Conservation (phyloP, 2,329 filamentous ascomycete genomes). For the Blastomyces emzantsi region DNA sequence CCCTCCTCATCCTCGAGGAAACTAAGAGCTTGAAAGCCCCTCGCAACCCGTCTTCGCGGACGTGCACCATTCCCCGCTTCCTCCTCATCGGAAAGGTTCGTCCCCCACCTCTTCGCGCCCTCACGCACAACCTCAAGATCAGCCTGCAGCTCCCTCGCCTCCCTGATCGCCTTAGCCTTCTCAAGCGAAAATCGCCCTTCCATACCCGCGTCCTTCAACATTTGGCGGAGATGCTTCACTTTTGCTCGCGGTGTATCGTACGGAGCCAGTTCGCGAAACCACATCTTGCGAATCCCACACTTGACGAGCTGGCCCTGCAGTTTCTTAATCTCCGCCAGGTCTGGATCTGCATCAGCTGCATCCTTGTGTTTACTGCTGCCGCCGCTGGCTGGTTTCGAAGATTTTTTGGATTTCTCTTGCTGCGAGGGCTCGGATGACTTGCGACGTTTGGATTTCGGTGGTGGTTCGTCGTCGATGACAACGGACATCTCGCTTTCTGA, state of each 20-base stretch:
- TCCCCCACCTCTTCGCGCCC: constrained; percentile 72
- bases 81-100: constrained; percentile 35
- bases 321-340: constrained; percentile 75
- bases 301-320: constrained; percentile 79
- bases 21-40: constrained; percentile 38
- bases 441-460: constrained; percentile 25
- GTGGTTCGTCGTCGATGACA: constrained; percentile 66
- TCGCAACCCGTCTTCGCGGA: constrained; percentile 34
- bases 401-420: constrained; percentile 21
- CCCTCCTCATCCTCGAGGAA: constrained; percentile 59
- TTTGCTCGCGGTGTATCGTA: constrained; percentile 68
- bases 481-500: constrained; percentile 61
- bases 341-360: constrained; percentile 46
- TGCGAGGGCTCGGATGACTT: not conserved
- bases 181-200: constrained; percentile 76
- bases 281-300: constrained; percentile 87
- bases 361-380: constrained; percentile 31
- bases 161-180: constrained; percentile 78
- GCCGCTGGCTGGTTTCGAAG: constrained; percentile 18
- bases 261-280: constrained; percentile 72
- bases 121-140: constrained; percentile 80
- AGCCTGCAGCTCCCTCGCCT: constrained; percentile 69
- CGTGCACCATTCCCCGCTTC: constrained; percentile 31
- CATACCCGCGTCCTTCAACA: constrained; percentile 80
- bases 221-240: constrained; percentile 66